phyloP scores from a whole-genome alignment of 306 rosid species.

The Lathyrus sativus region DNA sequence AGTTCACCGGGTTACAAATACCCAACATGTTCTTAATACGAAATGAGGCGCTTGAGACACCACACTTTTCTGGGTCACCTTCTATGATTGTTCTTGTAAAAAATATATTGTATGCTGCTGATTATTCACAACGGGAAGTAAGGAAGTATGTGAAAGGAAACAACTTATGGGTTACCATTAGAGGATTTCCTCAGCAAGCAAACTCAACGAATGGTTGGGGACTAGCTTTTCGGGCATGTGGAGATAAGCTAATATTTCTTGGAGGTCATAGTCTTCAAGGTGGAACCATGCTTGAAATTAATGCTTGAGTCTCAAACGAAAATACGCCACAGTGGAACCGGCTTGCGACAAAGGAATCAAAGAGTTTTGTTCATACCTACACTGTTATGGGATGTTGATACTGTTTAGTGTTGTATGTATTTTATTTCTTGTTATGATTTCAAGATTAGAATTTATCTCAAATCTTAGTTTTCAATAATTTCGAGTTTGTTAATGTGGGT shows the following conservation, averaged over 20 bases:
- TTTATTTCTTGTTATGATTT: too few relatives aligned
- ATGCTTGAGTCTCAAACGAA: background rate
- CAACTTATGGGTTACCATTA: conserved; percentile 50
- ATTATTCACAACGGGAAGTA: conserved; percentile 49
- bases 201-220: conserved; percentile 60
- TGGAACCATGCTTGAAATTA: conserved; percentile 45
- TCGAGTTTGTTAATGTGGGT: too few relatives aligned
- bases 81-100: conserved; percentile 78
- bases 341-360: too few relatives aligned
- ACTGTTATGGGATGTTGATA: too few relatives aligned
- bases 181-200: conserved; percentile 56
- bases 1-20: too few relatives aligned
- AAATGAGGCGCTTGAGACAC: conserved; percentile 38
- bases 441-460: too few relatives aligned
- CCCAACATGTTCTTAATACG: conserved; percentile 59
- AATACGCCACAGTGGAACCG: too few relatives aligned
- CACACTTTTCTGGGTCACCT: conserved; percentile 55
- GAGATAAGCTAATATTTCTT: conserved; percentile 58
- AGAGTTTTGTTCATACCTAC: too few relatives aligned
- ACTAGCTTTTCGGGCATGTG: conserved; percentile 70
- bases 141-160: conserved; percentile 53
- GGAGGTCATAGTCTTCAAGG: conserved; percentile 48
- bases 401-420: too few relatives aligned
- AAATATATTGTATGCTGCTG: conserved; percentile 64
- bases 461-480: too few relatives aligned